Evolutionary conservation across 164 flowering plant species (phyloP), one percentile per base, ranked within the genome.

Genomic region (Macadamia tetraphylla): DNA sequence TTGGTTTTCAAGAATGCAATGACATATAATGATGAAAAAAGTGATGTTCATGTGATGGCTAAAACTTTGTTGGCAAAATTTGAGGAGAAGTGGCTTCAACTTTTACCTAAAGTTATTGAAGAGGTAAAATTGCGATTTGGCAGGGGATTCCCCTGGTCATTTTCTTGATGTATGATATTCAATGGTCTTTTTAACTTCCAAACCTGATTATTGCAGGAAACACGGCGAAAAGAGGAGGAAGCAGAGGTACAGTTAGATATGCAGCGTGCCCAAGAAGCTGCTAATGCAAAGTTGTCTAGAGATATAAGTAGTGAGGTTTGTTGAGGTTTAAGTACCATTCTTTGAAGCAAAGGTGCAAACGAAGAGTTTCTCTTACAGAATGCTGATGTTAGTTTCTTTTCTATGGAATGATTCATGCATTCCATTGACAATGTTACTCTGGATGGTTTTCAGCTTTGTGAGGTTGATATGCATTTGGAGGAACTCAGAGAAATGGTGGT

Each of bases 401-500:
- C 6, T 53, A n/a, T n/a, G 18, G 14, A 14, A 53, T 53, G 57
- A 14, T 17, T 12, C 13, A 1, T 2, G 18, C 13, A 1, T 6
- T 53, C 6, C 18, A 11, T 53, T 53, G 57, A 53, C 57, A 53
- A 53, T 12, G 15, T 14, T 53, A 53, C 6, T 53, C 6, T 66
- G 9, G 40, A 40, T 23, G 52, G 67, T 75, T 75, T 76, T 58
- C 90, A 92, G 98, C 85, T 92, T 62, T 77, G 75, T 32, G 88
- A 89, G 73, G 74, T 87, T 66, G 92, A 92, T 71, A 69, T 73
- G 77, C 84, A 84, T 67, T 77, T 90, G 81, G 93, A 90, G 64
- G 85, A 87, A 59, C 84, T 95, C 15, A 83, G 89, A 74, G 97
- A 90, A 72, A 72, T 66, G 76, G 88, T 87, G 69, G 85, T 92